A percentile compares a stretch with the other conserved stretches of the same genome.
These are phyloP conservation scores for Metarhizium robertsii DNA, from an alignment of 2,329 filamentous ascomycete genomes.

Conservation along the genomic window DNA sequence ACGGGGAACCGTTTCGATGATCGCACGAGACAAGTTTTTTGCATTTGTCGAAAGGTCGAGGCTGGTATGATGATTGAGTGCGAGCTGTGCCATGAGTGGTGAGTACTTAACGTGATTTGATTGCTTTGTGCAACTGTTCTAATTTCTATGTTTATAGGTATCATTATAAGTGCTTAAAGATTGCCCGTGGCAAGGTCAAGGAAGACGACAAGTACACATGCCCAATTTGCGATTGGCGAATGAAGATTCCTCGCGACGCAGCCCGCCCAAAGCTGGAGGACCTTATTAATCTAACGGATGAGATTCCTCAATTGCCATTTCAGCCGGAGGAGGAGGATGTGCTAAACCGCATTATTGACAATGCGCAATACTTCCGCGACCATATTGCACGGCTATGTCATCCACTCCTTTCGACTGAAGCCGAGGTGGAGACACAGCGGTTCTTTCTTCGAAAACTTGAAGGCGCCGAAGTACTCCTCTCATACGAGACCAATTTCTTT, in stretches of 20 bases:
- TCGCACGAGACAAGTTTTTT: slow-evolving; percentile 74
- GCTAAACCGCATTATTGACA: slow-evolving; percentile 75
- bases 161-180: slow-evolving; percentile 96
- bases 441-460: slow-evolving; percentile 97
- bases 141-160: slow-evolving; percentile 51
- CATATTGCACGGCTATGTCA: slow-evolving; percentile 77
- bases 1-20: slow-evolving; percentile 49
- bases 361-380: slow-evolving; percentile 74
- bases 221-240: slow-evolving; percentile 93
- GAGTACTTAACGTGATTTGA: slow-evolving; percentile 23
- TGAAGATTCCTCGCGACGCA: slow-evolving; percentile 93
- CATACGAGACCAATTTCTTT: slow-evolving; percentile 96
- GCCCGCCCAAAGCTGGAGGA: slow-evolving; percentile 93
- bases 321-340: slow-evolving; percentile 92
- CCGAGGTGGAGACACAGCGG: slow-evolving; percentile 80
- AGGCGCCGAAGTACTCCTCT: slow-evolving; percentile 84
- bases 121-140: not conserved
- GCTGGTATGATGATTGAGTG: slow-evolving; percentile 99
- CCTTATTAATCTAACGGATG: slow-evolving; percentile 71
- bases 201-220: slow-evolving; percentile 98
- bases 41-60: slow-evolving; percentile 87
- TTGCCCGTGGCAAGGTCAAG: slow-evolving; percentile 93
- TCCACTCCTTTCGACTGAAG: slow-evolving; percentile 67
- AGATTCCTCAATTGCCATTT: slow-evolving; percentile 74
- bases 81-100: slow-evolving; percentile 97